Evolutionary conservation across 1,284 basidiomycete species (phyloP).

Genomic region (Cutaneotrichosporon cutaneum): DNA sequence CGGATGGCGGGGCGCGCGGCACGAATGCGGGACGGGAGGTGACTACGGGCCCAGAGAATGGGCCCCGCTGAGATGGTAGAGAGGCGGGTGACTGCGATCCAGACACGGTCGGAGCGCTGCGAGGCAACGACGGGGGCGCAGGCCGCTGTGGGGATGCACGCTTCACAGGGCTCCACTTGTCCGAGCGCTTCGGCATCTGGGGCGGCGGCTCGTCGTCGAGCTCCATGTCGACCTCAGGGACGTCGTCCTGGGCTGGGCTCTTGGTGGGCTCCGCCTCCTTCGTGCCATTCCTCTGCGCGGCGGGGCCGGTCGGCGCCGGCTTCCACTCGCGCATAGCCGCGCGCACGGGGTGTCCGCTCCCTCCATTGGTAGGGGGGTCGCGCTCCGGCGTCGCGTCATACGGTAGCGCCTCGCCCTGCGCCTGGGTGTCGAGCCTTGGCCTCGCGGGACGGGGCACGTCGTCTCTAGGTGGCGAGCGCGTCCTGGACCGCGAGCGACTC

Average conservation of each 20-base stretch:
- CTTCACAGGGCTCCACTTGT: constrained; percentile 19
- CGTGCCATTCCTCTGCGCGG: neutral
- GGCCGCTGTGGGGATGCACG: neutral
- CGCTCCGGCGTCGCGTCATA: neutral
- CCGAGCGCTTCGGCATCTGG: constrained; percentile 10
- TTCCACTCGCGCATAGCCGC: constrained; percentile 8
- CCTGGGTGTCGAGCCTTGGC: neutral
- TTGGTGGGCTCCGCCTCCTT: neutral
- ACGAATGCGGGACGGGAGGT: neutral
- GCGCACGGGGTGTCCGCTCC: neutral
- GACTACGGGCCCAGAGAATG: neutral
- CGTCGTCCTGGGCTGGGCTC: constrained; percentile 1
- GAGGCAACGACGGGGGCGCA: neutral
- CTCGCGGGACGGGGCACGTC: neutral
- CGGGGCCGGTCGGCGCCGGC: neutral
- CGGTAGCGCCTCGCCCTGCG: neutral
- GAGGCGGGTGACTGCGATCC: neutral
- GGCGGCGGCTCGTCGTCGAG: constrained; percentile 13
- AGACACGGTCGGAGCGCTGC: neutral
- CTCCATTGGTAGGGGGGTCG: neutral
- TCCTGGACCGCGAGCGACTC: neutral
- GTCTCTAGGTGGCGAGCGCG: neutral
- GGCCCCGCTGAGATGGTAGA: neutral
- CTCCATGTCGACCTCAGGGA: constrained; percentile 16
- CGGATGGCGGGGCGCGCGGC: neutral